Evolutionary conservation across 2,329 filamentous ascomycete genomes (phyloP), one percentile per base, ranked within the genome.

Genomic region (Calonectria leucothoes): DNA sequence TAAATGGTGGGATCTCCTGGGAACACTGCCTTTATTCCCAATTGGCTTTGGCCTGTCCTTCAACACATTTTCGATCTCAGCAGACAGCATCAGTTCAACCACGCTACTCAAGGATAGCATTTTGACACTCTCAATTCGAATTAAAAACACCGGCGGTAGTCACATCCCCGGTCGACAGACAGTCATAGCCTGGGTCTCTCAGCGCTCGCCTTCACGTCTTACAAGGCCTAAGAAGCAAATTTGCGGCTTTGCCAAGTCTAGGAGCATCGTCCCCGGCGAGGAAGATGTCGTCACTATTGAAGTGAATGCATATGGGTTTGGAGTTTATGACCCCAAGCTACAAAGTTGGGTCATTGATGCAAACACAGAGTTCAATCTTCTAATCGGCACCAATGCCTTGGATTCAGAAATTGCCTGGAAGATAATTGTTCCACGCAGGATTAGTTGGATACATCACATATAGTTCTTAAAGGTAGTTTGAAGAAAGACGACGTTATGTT

Each of bases 1-100:
- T 45, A 70, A 63, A 45, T 70, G 57, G 67, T 70, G 67, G 67
- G 57, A 64, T 55, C 67, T 64, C 6, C 17, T 64, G 1, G 57
- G 45, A 7, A 70, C 35, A 10, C 23, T 3, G 11, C 67, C 67
- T 8, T 12, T 64, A n/a, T 70, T 64, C n/a, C 57, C 67, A 5
- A 48, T 70, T 31, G 67, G 67, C 2, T 65, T 42, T 25, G 67
- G 67, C 3, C 57, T 64, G 1, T 55, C 67, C 5, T 55, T 49
- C 52, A 69, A 69, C 33, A 12, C 8, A 6, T 70, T 70, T 33
- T 48, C 25, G 3, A 39, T 51, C 2, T 37, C 29, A 15, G 17
- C 39, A 25, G 67, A 49, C 33, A 23, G 23, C 5, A 64, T 23
- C 29, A 64, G 57, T 20, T 64, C n/a, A 5, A 64, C 12, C 4